phyloP scores from a whole-genome alignment of 805 yeast species.

The Hanseniaspora lachancei region DNA sequence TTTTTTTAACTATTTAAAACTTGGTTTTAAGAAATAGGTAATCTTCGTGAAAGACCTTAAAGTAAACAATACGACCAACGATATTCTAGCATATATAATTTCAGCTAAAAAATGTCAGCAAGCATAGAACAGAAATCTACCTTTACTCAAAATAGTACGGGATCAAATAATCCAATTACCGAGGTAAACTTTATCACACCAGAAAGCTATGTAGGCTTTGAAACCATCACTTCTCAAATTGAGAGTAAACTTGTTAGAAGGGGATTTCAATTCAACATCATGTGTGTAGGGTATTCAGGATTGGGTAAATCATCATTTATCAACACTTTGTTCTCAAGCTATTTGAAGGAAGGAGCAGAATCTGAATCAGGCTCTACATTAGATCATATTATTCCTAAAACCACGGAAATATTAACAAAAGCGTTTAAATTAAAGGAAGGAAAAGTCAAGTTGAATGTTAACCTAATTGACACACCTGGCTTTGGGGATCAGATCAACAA shows the following conservation, averaged over 20 bases:
- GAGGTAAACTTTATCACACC: constrained; percentile 34
- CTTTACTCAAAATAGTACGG: constrained; percentile 8
- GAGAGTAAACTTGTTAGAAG: constrained; percentile 81
- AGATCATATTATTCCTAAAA: constrained; percentile 61
- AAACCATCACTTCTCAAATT: constrained; percentile 88
- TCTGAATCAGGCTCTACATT: constrained; percentile 24
- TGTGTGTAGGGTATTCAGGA: constrained; percentile 90
- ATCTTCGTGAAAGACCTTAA: background rate
- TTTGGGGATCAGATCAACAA: constrained; percentile 95
- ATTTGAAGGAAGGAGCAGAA: constrained; percentile 47
- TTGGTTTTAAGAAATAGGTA: background rate
- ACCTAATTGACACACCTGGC: constrained; percentile 93
- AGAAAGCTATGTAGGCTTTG: constrained; percentile 81
- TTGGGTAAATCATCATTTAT: constrained; percentile 86
- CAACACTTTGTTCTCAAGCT: constrained; percentile 80
- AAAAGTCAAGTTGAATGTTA: constrained; percentile 71
- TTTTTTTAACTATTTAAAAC: background rate
- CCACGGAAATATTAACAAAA: constrained; percentile 69
- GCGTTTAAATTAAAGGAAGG: constrained; percentile 68
- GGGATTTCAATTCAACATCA: constrained; percentile 87
- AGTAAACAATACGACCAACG: background rate
- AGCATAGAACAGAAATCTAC: background rate
- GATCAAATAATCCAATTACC: background rate
- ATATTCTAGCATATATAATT: constrained; percentile 12
- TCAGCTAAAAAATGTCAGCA: constrained; percentile 3